phyloP scores from a whole-genome alignment of 148 eudicot species.

The Pouteria glomerata region DNA sequence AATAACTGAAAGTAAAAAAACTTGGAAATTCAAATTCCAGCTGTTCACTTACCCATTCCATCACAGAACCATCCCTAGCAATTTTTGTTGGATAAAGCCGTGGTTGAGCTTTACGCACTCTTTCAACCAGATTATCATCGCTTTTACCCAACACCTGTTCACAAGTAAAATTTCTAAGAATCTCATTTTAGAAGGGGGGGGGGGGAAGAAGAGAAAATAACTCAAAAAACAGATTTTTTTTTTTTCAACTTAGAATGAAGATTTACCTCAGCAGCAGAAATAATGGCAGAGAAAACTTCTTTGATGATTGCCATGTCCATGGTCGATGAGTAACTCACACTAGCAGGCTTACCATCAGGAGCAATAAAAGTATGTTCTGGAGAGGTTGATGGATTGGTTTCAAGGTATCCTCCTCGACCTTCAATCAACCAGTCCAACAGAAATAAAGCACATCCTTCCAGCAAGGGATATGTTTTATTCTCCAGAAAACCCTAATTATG shows the following conservation, averaged over 20 bases:
- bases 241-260: background rate
- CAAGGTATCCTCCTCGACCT: conserved; percentile 62
- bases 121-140: conserved; percentile 42
- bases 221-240: too few relatives aligned
- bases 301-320: conserved; percentile 83
- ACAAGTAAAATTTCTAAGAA: background rate
- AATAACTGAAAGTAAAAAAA: background rate
- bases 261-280: conserved; percentile 62
- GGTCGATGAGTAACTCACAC: conserved; percentile 88
- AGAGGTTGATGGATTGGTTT: conserved; percentile 95
- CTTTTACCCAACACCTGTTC: conserved; percentile 54
- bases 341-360: conserved; percentile 76
- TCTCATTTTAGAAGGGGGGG: background rate
- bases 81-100: conserved; percentile 56
- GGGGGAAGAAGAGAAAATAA: background rate
- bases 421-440: conserved; percentile 79
- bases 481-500: conserved; percentile 40
- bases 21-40: background rate
- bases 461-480: conserved; percentile 60
- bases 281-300: conserved; percentile 58
- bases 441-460: conserved; percentile 68
- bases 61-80: conserved; percentile 65
- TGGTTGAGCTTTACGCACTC: conserved; percentile 64
- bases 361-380: conserved; percentile 77
- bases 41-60: conserved; percentile 65